Evolutionary conservation across 176 grass and related monocot genomes (phyloP).

Genomic region (Carex parvula): DNA sequence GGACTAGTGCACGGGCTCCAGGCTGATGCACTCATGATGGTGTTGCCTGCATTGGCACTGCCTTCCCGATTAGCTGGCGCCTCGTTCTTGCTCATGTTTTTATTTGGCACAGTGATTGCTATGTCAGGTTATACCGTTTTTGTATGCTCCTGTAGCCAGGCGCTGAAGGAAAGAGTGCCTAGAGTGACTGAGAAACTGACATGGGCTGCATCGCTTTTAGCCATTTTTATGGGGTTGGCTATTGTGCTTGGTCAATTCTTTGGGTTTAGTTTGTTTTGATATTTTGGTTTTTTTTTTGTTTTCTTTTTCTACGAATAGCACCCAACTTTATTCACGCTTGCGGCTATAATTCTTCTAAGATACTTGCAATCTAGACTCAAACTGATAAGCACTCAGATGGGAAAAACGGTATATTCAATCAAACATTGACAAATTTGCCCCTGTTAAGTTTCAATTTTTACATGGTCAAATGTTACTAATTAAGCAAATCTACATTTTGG

Average conservation of each 20-base stretch:
- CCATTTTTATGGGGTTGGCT: slow-evolving; percentile 77
- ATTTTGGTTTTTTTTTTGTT: neutral
- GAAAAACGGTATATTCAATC: neutral
- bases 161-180: slow-evolving; percentile 75
- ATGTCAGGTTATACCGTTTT: slow-evolving; percentile 97
- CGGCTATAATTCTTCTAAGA: neutral
- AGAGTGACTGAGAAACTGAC: slow-evolving; percentile 97
- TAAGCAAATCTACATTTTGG: neutral
- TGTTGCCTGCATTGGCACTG: slow-evolving; percentile 76
- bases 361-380: neutral
- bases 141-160: slow-evolving; percentile 88
- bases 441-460: neutral
- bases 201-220: slow-evolving; percentile 86
- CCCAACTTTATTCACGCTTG: neutral
- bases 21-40: slow-evolving; percentile 84
- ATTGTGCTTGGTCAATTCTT: slow-evolving; percentile 79
- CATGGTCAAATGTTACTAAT: neutral
- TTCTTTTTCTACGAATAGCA: neutral
- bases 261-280: slow-evolving; percentile 84
- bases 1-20: slow-evolving; percentile 87
- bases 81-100: slow-evolving; percentile 83
- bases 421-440: neutral
- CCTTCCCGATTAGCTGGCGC: slow-evolving; percentile 82
- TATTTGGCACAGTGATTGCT: slow-evolving; percentile 78
- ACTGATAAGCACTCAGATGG: neutral